phyloP scores from a whole-genome alignment of 208 protist genomes.

The Wallacemonas rigidus region DNA sequence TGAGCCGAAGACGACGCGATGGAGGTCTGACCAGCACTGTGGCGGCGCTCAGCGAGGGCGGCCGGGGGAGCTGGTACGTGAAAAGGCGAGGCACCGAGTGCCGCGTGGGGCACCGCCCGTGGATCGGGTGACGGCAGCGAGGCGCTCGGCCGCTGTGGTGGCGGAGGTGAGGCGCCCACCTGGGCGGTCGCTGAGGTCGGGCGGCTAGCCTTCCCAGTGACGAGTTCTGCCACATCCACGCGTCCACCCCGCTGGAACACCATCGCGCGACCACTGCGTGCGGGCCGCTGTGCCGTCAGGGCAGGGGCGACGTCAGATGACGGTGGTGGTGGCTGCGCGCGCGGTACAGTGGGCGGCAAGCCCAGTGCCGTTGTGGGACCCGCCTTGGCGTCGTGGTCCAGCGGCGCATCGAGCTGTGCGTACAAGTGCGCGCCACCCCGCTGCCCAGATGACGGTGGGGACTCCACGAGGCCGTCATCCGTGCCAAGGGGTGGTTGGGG shows the following conservation, averaged over 20 bases:
- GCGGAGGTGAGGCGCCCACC: neutral
- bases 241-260: neutral
- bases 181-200: neutral
- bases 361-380: neutral
- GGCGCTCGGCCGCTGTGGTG: too few relatives aligned
- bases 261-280: neutral
- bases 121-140: too few relatives aligned
- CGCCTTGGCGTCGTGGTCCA: neutral
- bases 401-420: neutral
- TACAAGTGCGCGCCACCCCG: neutral
- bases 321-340: neutral
- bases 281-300: neutral
- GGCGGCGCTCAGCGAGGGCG: neutral
- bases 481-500: too few relatives aligned
- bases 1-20: slow-evolving; percentile 3
- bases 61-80: neutral
- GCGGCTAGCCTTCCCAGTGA: slow-evolving; percentile 13
- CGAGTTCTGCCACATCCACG: slow-evolving; percentile 11
- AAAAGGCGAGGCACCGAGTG: too few relatives aligned
- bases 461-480: slow-evolving; percentile 3
- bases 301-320: neutral
- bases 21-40: neutral
- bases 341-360: neutral
- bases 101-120: too few relatives aligned
- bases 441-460: neutral